A percentile compares a stretch with the other conserved stretches of the same genome.
Conservation (phyloP, 805 yeast genomes). For the Starmerella lactis-condensi region DNA sequence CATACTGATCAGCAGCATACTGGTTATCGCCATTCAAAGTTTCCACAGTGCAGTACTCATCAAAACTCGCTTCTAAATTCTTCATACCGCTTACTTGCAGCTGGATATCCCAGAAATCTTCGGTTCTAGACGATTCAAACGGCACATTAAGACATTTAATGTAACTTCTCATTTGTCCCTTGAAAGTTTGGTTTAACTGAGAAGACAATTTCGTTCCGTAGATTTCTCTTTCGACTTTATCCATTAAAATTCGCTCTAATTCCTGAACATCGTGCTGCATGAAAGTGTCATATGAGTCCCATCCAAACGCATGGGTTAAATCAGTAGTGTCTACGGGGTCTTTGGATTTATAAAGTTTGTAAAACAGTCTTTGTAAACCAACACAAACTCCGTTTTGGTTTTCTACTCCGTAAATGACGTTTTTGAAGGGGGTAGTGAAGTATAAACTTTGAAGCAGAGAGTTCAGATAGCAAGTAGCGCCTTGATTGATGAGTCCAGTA, state of each 20-base stretch:
- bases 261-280: slow-evolving; percentile 98
- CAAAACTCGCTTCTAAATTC: slow-evolving; percentile 56
- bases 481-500: slow-evolving; percentile 88
- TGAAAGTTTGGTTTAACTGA: slow-evolving; percentile 62
- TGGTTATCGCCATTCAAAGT: slow-evolving; percentile 86
- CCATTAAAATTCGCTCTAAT: slow-evolving; percentile 87
- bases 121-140: slow-evolving; percentile 76
- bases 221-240: slow-evolving; percentile 76
- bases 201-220: slow-evolving; percentile 69
- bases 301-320: slow-evolving; percentile 82
- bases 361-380: slow-evolving; percentile 77
- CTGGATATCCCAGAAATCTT: slow-evolving; percentile 97
- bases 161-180: slow-evolving; percentile 90
- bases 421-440: slow-evolving; percentile 65
- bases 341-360: slow-evolving; percentile 51
- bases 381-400: slow-evolving; percentile 48
- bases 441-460: slow-evolving; percentile 79
- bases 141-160: slow-evolving; percentile 85
- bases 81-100: slow-evolving; percentile 72
- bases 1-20: slow-evolving; percentile 76
- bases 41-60: slow-evolving; percentile 75
- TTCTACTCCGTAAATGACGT: slow-evolving; percentile 77
- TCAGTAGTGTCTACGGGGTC: slow-evolving; percentile 71
- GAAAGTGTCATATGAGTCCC: slow-evolving; percentile 91
- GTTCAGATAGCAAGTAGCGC: slow-evolving; percentile 94